A percentile compares a stretch with the other conserved stretches of the same genome.
phyloP scores from a whole-genome alignment of 106 monocot species.

The Acorus gramineus region DNA sequence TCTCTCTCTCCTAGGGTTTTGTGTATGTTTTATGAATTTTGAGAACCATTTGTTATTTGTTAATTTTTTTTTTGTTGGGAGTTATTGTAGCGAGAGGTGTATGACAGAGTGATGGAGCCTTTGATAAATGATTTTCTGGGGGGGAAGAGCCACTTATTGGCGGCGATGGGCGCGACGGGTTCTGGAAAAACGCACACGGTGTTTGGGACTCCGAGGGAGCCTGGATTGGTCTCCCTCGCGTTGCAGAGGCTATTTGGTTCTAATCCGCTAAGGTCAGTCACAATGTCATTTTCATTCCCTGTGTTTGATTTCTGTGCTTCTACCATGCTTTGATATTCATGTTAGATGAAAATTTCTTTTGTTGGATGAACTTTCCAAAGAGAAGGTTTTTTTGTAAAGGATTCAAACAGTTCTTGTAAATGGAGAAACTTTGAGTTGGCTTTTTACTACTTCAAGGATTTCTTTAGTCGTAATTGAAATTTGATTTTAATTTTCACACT shows the following conservation, averaged over 20 bases:
- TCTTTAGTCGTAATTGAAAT: not conserved
- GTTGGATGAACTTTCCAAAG: no score
- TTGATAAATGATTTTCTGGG: slow-evolving; percentile 58
- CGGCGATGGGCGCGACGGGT: slow-evolving; percentile 81
- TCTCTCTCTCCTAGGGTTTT: not conserved
- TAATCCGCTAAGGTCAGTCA: slow-evolving; percentile 18
- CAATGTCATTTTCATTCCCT: not conserved
- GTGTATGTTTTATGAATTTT: slow-evolving; percentile 1
- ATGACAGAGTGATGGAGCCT: slow-evolving; percentile 58
- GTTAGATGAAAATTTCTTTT: not conserved
- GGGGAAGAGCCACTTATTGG: slow-evolving; percentile 68
- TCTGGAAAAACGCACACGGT: slow-evolving; percentile 91
- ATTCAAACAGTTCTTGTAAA: no score
- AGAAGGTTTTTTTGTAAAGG: no score
- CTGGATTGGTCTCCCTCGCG: slow-evolving; percentile 58
- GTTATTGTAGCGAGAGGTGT: slow-evolving; percentile 51
- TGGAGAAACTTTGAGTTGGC: no score
- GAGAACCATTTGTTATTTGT: not conserved
- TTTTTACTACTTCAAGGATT: no score
- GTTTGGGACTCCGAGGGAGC: slow-evolving; percentile 64
- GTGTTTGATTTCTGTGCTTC: not conserved
- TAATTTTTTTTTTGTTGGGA: not conserved
- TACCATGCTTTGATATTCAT: not conserved
- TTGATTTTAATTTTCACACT: not conserved
- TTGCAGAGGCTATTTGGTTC: slow-evolving; percentile 39